Percentiles rank a stretch among this genome's conserved stretches.
Evolutionary conservation across 129 eudicot genomes (phyloP).

Genomic region (Lactuca saligna): DNA sequence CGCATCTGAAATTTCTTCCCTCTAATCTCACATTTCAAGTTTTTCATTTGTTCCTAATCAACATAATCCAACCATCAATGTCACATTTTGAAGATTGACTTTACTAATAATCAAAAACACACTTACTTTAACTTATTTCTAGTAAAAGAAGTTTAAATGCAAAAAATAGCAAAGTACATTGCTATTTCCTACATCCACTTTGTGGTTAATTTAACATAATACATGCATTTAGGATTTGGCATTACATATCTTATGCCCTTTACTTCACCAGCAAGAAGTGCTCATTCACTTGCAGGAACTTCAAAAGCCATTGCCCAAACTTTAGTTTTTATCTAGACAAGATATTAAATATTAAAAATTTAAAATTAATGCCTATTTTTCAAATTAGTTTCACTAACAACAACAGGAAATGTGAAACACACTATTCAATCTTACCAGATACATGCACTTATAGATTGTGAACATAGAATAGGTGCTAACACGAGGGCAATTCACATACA

Average conservation of each 20-base stretch:
- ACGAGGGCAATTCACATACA: slow-evolving; percentile 85
- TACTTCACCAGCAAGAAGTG: slow-evolving; percentile 95
- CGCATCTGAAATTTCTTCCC: slow-evolving; percentile 76
- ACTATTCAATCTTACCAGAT: slow-evolving; percentile 67
- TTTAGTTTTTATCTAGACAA: slow-evolving; percentile 82
- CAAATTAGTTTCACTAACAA: slow-evolving; percentile 2
- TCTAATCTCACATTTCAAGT: slow-evolving; percentile 59
- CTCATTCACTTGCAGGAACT: slow-evolving; percentile 78
- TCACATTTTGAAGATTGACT: slow-evolving; percentile 6
- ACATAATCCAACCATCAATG: slow-evolving; percentile 25
- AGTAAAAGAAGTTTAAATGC: too few species aligned
- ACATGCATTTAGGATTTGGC: slow-evolving; percentile 73
- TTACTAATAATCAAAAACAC: too few species aligned
- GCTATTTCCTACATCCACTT: slow-evolving; percentile 77
- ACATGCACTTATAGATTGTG: slow-evolving; percentile 97
- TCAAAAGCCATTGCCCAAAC: slow-evolving; percentile 97
- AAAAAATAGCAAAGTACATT: too few species aligned
- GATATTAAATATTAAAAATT: background rate
- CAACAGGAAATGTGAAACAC: background rate
- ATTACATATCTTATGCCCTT: slow-evolving; percentile 95
- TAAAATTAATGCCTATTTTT: background rate
- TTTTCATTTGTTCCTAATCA: slow-evolving; percentile 57
- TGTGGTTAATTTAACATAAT: slow-evolving; percentile 93
- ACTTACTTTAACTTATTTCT: too few species aligned
- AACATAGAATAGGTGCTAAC: slow-evolving; percentile 87